Evolutionary conservation across 768 basidiomycete species (phyloP).

Genomic region (Pleurotus pulmonarius): DNA sequence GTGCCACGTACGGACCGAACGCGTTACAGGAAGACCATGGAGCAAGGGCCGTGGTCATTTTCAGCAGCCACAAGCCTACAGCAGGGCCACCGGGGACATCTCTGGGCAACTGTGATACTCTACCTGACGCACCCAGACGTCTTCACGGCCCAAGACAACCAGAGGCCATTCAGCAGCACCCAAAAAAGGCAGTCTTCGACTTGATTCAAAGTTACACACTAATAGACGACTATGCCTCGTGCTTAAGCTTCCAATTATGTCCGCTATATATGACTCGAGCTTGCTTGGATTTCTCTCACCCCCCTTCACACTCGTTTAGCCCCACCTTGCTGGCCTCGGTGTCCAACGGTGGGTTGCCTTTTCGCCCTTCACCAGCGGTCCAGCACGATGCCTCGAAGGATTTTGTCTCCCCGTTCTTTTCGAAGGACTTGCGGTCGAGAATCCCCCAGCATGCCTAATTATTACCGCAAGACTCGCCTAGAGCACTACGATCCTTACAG

Average conservation of each 20-base stretch:
- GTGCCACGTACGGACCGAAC: no score
- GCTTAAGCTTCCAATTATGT: background rate
- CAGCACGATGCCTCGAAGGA: background rate
- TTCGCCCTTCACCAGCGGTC: background rate
- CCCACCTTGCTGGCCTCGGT: background rate
- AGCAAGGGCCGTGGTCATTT: no score
- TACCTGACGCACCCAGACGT: no score
- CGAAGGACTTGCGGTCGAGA: background rate
- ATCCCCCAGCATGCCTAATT: background rate
- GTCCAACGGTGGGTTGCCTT: background rate
- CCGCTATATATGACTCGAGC: background rate
- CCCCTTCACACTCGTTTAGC: background rate
- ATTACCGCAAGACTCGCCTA: background rate
- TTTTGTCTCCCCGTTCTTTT: background rate
- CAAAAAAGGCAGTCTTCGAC: background rate
- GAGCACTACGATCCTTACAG: background rate
- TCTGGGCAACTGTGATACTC: no score
- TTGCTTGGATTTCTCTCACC: background rate
- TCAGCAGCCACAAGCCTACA: no score
- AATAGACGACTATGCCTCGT: background rate
- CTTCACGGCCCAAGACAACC: no score
- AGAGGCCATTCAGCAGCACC: background rate
- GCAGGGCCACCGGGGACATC: no score
- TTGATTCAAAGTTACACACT: background rate
- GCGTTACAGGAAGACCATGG: no score